Conservation (phyloP, 441 rosid genomes). For the Kokia cookei region DNA sequence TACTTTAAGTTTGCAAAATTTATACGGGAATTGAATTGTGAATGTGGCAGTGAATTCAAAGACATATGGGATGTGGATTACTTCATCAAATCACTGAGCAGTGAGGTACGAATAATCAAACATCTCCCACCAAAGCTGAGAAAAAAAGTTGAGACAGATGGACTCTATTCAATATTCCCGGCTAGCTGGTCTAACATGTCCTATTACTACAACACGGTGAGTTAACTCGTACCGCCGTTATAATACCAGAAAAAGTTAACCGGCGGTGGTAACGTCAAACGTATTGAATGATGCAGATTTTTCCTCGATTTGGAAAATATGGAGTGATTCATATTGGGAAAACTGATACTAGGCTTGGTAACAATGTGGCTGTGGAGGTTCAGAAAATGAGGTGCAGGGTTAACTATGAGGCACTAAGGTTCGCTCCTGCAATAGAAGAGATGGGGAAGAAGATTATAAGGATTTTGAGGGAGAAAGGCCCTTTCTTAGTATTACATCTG, state of each 20-base stretch:
- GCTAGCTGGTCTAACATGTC: slow-evolving; percentile 68
- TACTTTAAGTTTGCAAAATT: background rate
- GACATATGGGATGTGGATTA: slow-evolving; percentile 70
- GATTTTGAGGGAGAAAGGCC: slow-evolving; percentile 60
- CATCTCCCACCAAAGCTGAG: slow-evolving; percentile 51
- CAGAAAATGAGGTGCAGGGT: slow-evolving; percentile 63
- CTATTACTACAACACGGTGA: slow-evolving; percentile 32
- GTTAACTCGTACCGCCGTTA: background rate
- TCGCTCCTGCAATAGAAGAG: slow-evolving; percentile 50
- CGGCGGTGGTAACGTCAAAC: background rate
- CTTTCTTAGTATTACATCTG: slow-evolving; percentile 63
- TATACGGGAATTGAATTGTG: background rate
- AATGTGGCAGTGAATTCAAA: slow-evolving; percentile 39
- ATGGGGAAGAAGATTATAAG: slow-evolving; percentile 44
- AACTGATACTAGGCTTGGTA: slow-evolving; percentile 59
- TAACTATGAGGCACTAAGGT: slow-evolving; percentile 52
- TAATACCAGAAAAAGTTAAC: background rate
- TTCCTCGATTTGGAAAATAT: slow-evolving; percentile 46
- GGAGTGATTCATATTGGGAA: slow-evolving; percentile 48
- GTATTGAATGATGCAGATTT: slow-evolving; percentile 33
- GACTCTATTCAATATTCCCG: slow-evolving; percentile 41
- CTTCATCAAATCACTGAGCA: slow-evolving; percentile 54
- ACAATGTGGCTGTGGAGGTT: slow-evolving; percentile 56
- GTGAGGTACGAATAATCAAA: slow-evolving; percentile 59
- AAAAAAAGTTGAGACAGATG: slow-evolving; percentile 38